A percentile compares a stretch with the other conserved stretches of the same genome.
Conservation (phyloP, 805 yeast species). For the Yamadazyma takamatsuzukensis region DNA sequence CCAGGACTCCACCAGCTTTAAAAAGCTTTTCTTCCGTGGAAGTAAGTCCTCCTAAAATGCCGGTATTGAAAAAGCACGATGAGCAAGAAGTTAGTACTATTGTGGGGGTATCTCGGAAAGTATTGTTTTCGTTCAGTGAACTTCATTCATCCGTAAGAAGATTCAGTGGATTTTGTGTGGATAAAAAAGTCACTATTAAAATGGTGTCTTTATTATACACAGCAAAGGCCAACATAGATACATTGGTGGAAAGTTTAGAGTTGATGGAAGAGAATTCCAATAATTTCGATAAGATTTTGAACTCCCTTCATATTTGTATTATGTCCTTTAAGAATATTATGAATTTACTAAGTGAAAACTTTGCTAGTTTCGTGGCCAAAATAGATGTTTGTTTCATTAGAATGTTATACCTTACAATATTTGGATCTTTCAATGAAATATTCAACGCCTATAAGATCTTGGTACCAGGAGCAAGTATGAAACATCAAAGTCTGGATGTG, state of each 20-base stretch:
- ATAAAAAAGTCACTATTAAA: slow-evolving; percentile 50
- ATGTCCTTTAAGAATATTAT: slow-evolving; percentile 52
- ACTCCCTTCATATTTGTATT: slow-evolving; percentile 31
- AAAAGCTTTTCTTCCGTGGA: slow-evolving; percentile 2
- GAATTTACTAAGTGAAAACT: slow-evolving; percentile 44
- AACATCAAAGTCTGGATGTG: background rate
- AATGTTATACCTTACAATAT: slow-evolving; percentile 56
- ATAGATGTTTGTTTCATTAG: slow-evolving; percentile 65
- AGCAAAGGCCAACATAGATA: slow-evolving; percentile 53
- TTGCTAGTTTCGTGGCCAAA: slow-evolving; percentile 46
- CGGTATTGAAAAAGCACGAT: slow-evolving; percentile 3
- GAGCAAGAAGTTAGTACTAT: slow-evolving; percentile 17
- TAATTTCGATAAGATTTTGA: slow-evolving; percentile 26
- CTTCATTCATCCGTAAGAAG: slow-evolving; percentile 57
- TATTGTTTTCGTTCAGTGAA: slow-evolving; percentile 61
- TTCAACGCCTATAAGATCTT: slow-evolving; percentile 59
- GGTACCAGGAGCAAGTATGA: slow-evolving; percentile 16
- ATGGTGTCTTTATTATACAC: slow-evolving; percentile 49
- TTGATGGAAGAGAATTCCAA: slow-evolving; percentile 35
- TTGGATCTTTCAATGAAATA: slow-evolving; percentile 64
- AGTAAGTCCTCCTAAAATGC: slow-evolving; percentile 3
- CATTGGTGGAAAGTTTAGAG: slow-evolving; percentile 55
- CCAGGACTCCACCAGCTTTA: slow-evolving; percentile 8
- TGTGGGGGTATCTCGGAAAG: slow-evolving; percentile 53
- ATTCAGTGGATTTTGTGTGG: slow-evolving; percentile 55